Percentiles rank a stretch among this genome's conserved stretches.
These are phyloP conservation scores for Penicillium hesseltinei DNA, from an alignment of 2,329 filamentous ascomycete species.

Conservation along the genomic window DNA sequence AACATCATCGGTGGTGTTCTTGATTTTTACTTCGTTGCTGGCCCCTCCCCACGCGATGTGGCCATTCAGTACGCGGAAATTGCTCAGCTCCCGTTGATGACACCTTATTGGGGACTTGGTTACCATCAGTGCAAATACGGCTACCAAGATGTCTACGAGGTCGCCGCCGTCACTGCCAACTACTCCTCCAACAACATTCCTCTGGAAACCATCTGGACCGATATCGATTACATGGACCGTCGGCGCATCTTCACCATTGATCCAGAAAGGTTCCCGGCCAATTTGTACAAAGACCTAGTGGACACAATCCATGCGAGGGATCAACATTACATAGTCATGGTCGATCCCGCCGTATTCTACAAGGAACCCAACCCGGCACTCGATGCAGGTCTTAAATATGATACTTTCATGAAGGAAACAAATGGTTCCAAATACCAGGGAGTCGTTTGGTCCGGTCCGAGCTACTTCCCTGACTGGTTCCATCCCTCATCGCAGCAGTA, in stretches of 20 bases:
- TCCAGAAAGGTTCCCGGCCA: conserved; percentile 34
- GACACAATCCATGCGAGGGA: conserved; percentile 64
- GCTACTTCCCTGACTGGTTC: conserved; percentile 76
- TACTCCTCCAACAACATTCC: conserved; percentile 41
- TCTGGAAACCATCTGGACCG: conserved; percentile 45
- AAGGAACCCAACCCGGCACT: conserved; percentile 14
- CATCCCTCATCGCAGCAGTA: conserved; percentile 60
- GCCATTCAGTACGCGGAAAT: conserved; percentile 55
- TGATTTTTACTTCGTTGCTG: conserved; percentile 62
- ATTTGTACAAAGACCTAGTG: conserved; percentile 53
- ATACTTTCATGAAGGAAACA: conserved; percentile 7
- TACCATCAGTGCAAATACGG: conserved; percentile 62
- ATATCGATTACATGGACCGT: conserved; percentile 42
- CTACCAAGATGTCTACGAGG: conserved; percentile 50
- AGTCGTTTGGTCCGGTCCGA: conserved; percentile 77
- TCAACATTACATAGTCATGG: conserved; percentile 73
- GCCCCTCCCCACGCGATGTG: conserved; percentile 53
- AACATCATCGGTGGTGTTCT: conserved; percentile 69
- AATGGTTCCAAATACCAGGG: conserved; percentile 36
- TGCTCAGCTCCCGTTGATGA: conserved; percentile 50
- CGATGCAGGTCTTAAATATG: conserved; percentile 11
- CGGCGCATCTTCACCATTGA: conserved; percentile 41
- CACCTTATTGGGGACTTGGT: conserved; percentile 60
- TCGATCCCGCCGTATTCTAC: conserved; percentile 55
- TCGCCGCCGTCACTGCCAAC: conserved; percentile 43